These are phyloP conservation scores for Claviceps citrina DNA, from an alignment of 2,329 filamentous ascomycete species.

Conservation along the genomic window DNA sequence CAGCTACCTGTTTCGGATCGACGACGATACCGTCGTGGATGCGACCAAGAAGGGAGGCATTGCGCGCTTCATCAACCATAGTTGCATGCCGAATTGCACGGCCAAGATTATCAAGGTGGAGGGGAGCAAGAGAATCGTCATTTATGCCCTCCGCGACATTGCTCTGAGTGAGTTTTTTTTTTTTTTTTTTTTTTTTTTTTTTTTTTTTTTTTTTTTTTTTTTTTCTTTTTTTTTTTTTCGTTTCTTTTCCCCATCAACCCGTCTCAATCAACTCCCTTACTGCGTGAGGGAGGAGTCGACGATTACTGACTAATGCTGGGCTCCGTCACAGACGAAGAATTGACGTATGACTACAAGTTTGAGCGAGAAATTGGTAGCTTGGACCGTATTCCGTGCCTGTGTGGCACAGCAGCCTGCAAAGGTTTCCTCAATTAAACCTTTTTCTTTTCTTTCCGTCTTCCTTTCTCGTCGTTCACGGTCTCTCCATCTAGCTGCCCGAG, in stretches of 20 bases:
- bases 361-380: constrained; percentile 90
- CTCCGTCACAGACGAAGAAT: constrained; percentile 65
- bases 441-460: too few species aligned
- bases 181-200: too few species aligned
- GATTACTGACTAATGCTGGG: constrained; percentile 14
- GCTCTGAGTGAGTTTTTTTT: constrained; percentile 58
- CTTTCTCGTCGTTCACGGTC: too few species aligned
- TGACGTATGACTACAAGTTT: constrained; percentile 99
- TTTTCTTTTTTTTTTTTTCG: neutral
- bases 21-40: constrained; percentile 94
- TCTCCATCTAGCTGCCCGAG: too few species aligned
- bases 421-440: constrained; percentile 96
- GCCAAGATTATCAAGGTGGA: constrained; percentile 99
- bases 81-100: constrained; percentile 94
- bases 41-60: constrained; percentile 98
- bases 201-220: neutral
- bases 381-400: constrained; percentile 93
- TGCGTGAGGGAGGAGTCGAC: too few species aligned
- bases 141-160: constrained; percentile 93
- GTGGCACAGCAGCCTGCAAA: constrained; percentile 90
- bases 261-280: too few species aligned
- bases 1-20: constrained; percentile 94
- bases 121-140: constrained; percentile 94
- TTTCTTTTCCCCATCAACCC: too few species aligned
- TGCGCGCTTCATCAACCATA: constrained; percentile 96